Evolutionary conservation across 2,329 filamentous ascomycete species (phyloP), one percentile per base, ranked within the genome.

Genomic region (Epichloe scottii): DNA sequence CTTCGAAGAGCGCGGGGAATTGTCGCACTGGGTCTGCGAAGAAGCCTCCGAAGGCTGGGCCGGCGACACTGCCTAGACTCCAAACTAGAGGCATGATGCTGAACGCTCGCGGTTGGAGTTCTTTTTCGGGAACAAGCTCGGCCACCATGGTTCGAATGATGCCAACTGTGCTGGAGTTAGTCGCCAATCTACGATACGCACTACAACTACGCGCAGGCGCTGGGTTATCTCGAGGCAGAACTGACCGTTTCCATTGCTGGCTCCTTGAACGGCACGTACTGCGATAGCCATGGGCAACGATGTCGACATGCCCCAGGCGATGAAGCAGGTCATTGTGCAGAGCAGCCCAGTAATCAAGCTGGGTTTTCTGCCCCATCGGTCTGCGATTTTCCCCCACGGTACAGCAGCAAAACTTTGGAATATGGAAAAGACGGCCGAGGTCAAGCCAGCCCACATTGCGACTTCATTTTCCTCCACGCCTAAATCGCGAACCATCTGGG

Each of bases 91-190:
- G 91, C 90, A 97, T 96, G 44, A 97, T 75, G 56, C 85, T 89
- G 66, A 97, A 97, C 0, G 93, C 93, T 49, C 82, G 75, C 0
- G 91, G 90, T 62, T 96, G 91, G 6, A 95, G 73, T 62, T 89
- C 85, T 64, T 79, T 89, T 65, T 93, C 82, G 0, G 89, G 87
- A 2, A 95, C 89, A 76, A 96, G 82, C 66, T 96, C 91, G 0
- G 91, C 91, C 2, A 96, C 89, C 71, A 93, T 89, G 15, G 89
- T 95, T 57, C 90, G 74, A 56, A 96, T 84, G 55, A 96, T 96
- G 1, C 93, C 87, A n/a, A 91, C 84, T 82, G 48, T 14, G 6
- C 37, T 11, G 14, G 14, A 43, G 35, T 52, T 37, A 52, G 50
- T 42, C 15, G 8, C 6, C 23, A 14, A 17, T 21, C 10, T 19